Conservation (phyloP, 768 basidiomycete genomes). For the Boletus huronensis region DNA sequence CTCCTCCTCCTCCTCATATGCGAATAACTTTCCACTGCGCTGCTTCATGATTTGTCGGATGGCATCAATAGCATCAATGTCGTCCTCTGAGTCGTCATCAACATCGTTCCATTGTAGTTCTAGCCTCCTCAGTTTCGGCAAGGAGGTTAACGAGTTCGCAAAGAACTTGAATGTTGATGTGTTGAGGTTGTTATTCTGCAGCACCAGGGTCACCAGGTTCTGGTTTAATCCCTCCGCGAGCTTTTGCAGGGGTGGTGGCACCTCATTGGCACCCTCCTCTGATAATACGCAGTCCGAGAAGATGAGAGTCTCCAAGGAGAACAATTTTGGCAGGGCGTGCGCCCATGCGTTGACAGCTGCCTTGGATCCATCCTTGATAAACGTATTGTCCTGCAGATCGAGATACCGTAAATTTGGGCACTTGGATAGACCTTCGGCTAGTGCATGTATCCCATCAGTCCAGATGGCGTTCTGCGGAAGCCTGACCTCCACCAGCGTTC, state of each 20-base stretch:
- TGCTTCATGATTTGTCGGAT: constrained; percentile 54
- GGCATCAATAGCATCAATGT: constrained; percentile 49
- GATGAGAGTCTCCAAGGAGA: constrained; percentile 72
- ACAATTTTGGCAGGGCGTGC: constrained; percentile 64
- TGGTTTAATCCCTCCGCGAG: constrained; percentile 69
- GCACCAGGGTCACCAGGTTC: constrained; percentile 68
- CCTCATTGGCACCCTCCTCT: constrained; percentile 65
- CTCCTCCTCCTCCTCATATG: constrained; percentile 79
- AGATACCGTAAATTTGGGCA: constrained; percentile 67
- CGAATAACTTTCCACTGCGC: constrained; percentile 63
- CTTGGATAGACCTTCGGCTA: constrained; percentile 71
- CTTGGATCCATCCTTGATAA: constrained; percentile 62
- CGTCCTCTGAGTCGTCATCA: constrained; percentile 68
- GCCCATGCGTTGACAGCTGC: constrained; percentile 59
- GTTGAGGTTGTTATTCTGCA: constrained; percentile 93
- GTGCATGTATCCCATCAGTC: constrained; percentile 80
- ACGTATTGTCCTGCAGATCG: constrained; percentile 92
- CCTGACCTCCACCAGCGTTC: constrained; percentile 75
- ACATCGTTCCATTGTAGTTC: constrained; percentile 92
- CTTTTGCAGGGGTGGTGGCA: constrained; percentile 58
- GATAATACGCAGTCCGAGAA: constrained; percentile 90
- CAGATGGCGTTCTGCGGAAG: constrained; percentile 99
- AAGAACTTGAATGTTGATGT: constrained; percentile 62
- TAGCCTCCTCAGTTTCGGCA: constrained; percentile 58
- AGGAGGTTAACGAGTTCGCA: constrained; percentile 59